Evolutionary conservation across 2,329 filamentous ascomycete genomes (phyloP).

Genomic region (Diaporthe destruens): DNA sequence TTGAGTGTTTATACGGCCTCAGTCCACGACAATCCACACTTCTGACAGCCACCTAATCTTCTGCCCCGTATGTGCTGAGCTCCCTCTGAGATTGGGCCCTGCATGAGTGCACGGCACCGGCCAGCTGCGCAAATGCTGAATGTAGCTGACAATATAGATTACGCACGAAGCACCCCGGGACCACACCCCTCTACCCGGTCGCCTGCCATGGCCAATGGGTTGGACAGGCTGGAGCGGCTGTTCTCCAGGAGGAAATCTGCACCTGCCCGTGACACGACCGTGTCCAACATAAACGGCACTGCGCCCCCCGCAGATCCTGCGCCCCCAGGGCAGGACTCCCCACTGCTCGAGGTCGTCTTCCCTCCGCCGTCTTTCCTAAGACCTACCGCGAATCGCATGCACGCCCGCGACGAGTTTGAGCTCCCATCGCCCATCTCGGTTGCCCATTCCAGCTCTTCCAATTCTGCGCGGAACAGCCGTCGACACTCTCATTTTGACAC

Average conservation of each 20-base stretch:
- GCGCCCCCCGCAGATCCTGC: slow-evolving; percentile 20
- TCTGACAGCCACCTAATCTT: slow-evolving; percentile 36
- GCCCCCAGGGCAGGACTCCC: slow-evolving; percentile 39
- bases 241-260: slow-evolving; percentile 60
- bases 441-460: slow-evolving; percentile 34
- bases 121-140: slow-evolving; percentile 32
- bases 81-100: slow-evolving; percentile 4
- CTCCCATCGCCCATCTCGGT: slow-evolving; percentile 26
- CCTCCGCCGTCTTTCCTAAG: slow-evolving; percentile 68
- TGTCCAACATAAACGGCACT: slow-evolving; percentile 40
- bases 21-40: slow-evolving; percentile 29
- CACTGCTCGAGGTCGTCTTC: slow-evolving; percentile 54
- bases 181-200: neutral
- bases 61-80: slow-evolving; percentile 35
- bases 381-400: slow-evolving; percentile 64
- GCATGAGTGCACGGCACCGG: slow-evolving; percentile 22
- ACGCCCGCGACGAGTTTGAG: slow-evolving; percentile 63
- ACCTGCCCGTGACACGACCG: slow-evolving; percentile 45
- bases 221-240: slow-evolving; percentile 65
- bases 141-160: slow-evolving; percentile 44
- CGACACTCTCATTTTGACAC: slow-evolving; percentile 27
- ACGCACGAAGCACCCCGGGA: slow-evolving; percentile 40
- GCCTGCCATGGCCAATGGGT: slow-evolving; percentile 60
- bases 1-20: slow-evolving; percentile 37
- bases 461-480: slow-evolving; percentile 32